These are phyloP conservation scores for Chaetomium strumarium DNA, from an alignment of 2,329 filamentous ascomycete genomes.

Conservation along the genomic window DNA sequence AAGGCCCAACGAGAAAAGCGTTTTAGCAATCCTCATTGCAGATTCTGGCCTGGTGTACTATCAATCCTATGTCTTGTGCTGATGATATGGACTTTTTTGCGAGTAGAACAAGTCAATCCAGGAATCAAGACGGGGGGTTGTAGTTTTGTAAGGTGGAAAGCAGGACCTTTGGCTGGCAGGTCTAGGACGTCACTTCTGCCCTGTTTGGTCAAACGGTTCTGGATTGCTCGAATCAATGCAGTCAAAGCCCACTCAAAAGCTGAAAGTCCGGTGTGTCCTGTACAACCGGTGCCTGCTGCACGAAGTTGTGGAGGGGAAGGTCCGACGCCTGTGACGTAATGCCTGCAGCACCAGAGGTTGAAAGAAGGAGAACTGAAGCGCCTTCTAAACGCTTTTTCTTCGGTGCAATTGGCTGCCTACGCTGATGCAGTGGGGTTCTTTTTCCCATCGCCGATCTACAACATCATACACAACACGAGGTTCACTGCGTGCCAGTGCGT, in stretches of 20 bases:
- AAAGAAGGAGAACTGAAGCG: background rate
- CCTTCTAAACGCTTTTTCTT: background rate
- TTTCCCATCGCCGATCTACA: background rate
- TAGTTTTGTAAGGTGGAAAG: slow-evolving; percentile 5
- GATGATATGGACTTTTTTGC: background rate
- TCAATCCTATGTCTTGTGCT: background rate
- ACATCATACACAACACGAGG: background rate
- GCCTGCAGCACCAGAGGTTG: background rate
- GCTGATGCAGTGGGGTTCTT: no score
- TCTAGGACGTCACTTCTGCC: slow-evolving; percentile 18
- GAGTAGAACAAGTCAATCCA: background rate
- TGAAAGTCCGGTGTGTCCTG: no score
- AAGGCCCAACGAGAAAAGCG: slow-evolving; percentile 64
- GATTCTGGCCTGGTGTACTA: background rate
- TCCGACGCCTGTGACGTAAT: slow-evolving; percentile 18
- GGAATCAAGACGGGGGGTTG: background rate
- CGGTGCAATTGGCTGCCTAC: background rate
- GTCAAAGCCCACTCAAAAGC: background rate
- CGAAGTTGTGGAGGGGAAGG: background rate
- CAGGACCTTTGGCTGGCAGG: slow-evolving; percentile 5
- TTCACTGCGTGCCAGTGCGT: background rate
- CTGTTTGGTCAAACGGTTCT: background rate
- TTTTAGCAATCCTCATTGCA: slow-evolving; percentile 72
- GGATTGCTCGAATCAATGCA: background rate
- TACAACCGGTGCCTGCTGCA: background rate